Base-by-base conservation (phyloP, 225 moss, liverwort and hornwort genomes). In the Bryoerythrophyllum caledonicum region DNA sequence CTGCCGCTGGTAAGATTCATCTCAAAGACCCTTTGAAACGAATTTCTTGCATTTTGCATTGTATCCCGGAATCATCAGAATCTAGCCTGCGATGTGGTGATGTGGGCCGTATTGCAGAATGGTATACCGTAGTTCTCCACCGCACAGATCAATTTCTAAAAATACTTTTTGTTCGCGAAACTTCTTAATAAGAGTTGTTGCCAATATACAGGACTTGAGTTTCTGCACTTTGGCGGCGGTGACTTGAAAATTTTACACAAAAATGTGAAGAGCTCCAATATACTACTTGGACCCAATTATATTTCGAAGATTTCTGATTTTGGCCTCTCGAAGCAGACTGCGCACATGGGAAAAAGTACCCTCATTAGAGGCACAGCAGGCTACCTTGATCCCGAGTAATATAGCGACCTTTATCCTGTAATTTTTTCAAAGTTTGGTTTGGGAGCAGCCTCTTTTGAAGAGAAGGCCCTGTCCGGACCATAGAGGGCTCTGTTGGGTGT, bases 361-460 rank as follows among this genome's bases (percentile, higher is more conserved):
- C 44, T 86, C 32, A 68, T 77, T 51, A 84, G 89, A 75, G 74
- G 91, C 80, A 82, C 91, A 58, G 89, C 88, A 65, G 92, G 92
- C 67, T 91, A 93, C 64, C 87, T 93, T 60, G 93, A 91, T 82
- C 93, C 93, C 26, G 91, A 93, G 91, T 93, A 87, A 80, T 70
- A 70, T 44, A 51, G 25, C 78, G 41, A 64, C 70, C 20, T 52
- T 49, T 43, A 15, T 38, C 58, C 66, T 76, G 44, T 28, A 25
- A 20, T 23, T 63, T 52, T 58, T 52, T 27, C 28, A 27, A 51
- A 28, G 23, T 6, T 46, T 49, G 6, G n/a, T 51, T 19, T 60
- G 59, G 26, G 38, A 62, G 67, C 32, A 34, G 43, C 60, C 13
- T 55, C 17, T 37, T 43, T 19, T 17, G 52, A 70, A 64, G 53